phyloP scores from a whole-genome alignment of 2,329 filamentous ascomycete genomes.

The Epichloe bromicola region DNA sequence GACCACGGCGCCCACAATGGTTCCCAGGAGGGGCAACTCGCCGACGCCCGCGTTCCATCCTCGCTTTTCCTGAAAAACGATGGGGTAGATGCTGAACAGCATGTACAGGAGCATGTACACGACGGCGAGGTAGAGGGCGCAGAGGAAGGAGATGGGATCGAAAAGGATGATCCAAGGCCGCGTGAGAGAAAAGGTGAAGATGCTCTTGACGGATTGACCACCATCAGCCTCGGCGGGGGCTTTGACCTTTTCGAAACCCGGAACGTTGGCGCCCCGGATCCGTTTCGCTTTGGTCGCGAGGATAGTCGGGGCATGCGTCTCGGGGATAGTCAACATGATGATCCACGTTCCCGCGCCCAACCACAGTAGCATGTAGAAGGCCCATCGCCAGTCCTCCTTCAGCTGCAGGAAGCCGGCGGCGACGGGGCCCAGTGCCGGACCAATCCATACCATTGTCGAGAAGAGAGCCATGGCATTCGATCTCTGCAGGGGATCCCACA shows the following conservation, averaged over 20 bases:
- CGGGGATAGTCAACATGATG: conserved; percentile 44
- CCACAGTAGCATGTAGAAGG: conserved; percentile 34
- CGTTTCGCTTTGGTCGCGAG: conserved; percentile 40
- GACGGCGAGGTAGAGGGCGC: conserved; percentile 38
- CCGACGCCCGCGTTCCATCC: conserved; percentile 42
- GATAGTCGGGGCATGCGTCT: conserved; percentile 39
- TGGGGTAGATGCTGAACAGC: conserved; percentile 45
- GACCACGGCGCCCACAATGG: conserved; percentile 32
- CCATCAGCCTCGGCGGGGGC: conserved; percentile 33
- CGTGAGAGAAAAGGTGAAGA: conserved; percentile 39
- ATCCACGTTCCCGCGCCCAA: conserved; percentile 24
- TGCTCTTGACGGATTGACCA: conserved; percentile 26
- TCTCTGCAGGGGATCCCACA: conserved; percentile 39
- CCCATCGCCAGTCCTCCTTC: conserved; percentile 41
- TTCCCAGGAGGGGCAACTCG: conserved; percentile 37
- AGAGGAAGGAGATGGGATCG: conserved; percentile 38
- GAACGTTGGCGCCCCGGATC: conserved; percentile 33
- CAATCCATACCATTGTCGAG: conserved; percentile 38
- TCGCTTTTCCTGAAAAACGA: conserved; percentile 37
- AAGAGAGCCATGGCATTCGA: conserved; percentile 42
- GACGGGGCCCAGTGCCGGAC: conserved; percentile 40
- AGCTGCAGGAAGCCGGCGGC: conserved; percentile 43
- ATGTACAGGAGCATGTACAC: conserved; percentile 43
- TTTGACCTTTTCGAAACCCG: conserved; percentile 38
- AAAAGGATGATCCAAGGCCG: conserved; percentile 41